Evolutionary conservation across 164 flowering plant genomes (phyloP).

Genomic region (Liriodendron chinense): DNA sequence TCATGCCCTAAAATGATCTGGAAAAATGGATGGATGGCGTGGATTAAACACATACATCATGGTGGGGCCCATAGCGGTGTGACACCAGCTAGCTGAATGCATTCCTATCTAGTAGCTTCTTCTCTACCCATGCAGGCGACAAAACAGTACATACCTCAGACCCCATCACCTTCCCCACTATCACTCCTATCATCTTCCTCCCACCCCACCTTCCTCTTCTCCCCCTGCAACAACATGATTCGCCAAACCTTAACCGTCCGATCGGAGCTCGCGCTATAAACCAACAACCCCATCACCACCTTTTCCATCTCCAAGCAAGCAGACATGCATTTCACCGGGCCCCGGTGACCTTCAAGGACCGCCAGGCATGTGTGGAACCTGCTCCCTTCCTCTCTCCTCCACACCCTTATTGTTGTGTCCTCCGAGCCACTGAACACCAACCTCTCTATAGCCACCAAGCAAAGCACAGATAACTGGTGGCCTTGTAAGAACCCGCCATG

Average conservation of each 20-base stretch:
- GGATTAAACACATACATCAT: no score
- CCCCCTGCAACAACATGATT: slow-evolving; percentile 31
- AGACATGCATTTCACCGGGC: slow-evolving; percentile 44
- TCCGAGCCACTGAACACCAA: slow-evolving; percentile 46
- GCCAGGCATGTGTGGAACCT: slow-evolving; percentile 35
- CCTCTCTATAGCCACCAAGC: slow-evolving; percentile 32
- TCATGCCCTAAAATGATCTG: no score
- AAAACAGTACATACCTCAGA: no score
- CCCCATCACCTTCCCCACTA: slow-evolving; percentile 13
- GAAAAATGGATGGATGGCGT: no score
- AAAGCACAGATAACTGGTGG: slow-evolving; percentile 38
- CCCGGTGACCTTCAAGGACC: slow-evolving; percentile 44
- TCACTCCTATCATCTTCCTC: background rate
- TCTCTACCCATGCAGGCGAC: no score
- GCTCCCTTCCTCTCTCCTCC: slow-evolving; percentile 47
- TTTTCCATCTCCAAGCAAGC: slow-evolving; percentile 40
- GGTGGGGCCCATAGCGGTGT: no score
- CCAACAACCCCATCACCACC: slow-evolving; percentile 29
- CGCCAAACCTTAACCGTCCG: slow-evolving; percentile 53
- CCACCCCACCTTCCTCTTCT: slow-evolving; percentile 12
- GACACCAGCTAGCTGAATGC: no score
- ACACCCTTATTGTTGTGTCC: slow-evolving; percentile 45
- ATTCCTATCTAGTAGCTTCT: no score
- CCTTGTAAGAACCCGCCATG: slow-evolving; percentile 41
- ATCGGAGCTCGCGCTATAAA: slow-evolving; percentile 46